phyloP scores from a whole-genome alignment of 1,139 yeast species.

The Saccharomyces uvarum region DNA sequence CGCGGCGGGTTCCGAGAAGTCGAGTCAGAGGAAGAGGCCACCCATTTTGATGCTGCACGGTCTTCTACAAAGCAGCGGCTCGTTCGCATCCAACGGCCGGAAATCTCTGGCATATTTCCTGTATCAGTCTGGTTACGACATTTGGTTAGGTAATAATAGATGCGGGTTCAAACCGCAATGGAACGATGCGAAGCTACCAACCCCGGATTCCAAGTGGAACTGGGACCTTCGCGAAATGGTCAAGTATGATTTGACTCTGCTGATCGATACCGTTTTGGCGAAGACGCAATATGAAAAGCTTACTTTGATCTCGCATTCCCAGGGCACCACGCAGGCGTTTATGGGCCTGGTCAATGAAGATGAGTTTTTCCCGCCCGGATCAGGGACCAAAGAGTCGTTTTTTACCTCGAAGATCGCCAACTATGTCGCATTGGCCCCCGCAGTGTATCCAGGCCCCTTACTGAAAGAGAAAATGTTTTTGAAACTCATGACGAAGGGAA shows the following conservation, averaged over 20 bases:
- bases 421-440: conserved; percentile 81
- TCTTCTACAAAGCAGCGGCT: conserved; percentile 75
- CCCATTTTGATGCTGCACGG: conserved; percentile 84
- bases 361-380: conserved; percentile 9
- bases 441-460: conserved; percentile 75
- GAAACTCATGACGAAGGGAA: conserved; percentile 30
- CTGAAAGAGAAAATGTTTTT: conserved; percentile 52
- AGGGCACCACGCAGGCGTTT: conserved; percentile 84
- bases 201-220: conserved; percentile 45
- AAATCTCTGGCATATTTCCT: conserved; percentile 67
- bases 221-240: conserved; percentile 88
- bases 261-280: conserved; percentile 54
- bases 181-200: conserved; percentile 37
- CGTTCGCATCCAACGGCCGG: conserved; percentile 70
- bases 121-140: conserved; percentile 61
- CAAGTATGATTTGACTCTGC: conserved; percentile 62
- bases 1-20: conserved; percentile 28
- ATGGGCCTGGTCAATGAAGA: conserved; percentile 43
- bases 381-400: conserved; percentile 30
- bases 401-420: conserved; percentile 48
- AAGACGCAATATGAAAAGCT: conserved; percentile 39
- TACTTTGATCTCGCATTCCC: conserved; percentile 75
- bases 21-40: conserved; percentile 29
- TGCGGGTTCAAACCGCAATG: conserved; percentile 65
- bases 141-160: conserved; percentile 91